Evolutionary conservation across 2,329 filamentous ascomycete species (phyloP).

Genomic region (Daldinia sp.): DNA sequence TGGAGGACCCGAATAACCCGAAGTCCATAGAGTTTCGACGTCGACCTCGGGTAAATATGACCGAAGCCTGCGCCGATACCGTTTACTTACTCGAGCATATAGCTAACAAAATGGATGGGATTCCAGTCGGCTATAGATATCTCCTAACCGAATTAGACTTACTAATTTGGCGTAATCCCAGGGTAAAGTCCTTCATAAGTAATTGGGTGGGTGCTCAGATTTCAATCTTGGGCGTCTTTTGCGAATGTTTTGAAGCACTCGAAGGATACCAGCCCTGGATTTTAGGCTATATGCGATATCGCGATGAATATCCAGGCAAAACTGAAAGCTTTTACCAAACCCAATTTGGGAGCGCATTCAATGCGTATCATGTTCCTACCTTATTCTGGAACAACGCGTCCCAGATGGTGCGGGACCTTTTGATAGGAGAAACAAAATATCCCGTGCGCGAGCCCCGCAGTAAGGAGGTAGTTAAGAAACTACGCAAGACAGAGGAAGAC

Average conservation of each 20-base stretch:
- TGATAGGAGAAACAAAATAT: constrained; percentile 4
- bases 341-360: background rate
- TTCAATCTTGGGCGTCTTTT: constrained; percentile 16
- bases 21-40: background rate
- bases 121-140: background rate
- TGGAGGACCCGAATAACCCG: background rate
- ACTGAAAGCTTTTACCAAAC: background rate
- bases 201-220: constrained; percentile 9
- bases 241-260: constrained; percentile 8
- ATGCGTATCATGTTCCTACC: background rate
- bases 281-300: background rate
- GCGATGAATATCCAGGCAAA: background rate
- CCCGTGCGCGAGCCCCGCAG: constrained; percentile 1
- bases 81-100: constrained; percentile 4
- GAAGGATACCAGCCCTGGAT: constrained; percentile 18
- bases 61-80: background rate
- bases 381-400: background rate
- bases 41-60: background rate
- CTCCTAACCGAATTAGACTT: constrained; percentile 22
- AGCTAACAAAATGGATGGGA: background rate
- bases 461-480: constrained; percentile 6
- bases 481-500: constrained; percentile 1
- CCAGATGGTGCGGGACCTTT: background rate
- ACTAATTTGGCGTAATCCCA: constrained; percentile 4
- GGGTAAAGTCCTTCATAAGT: constrained; percentile 14